Evolutionary conservation across 148 eudicot species (phyloP), one percentile per base, ranked within the genome.

Genomic region (Talinum fruticosum): DNA sequence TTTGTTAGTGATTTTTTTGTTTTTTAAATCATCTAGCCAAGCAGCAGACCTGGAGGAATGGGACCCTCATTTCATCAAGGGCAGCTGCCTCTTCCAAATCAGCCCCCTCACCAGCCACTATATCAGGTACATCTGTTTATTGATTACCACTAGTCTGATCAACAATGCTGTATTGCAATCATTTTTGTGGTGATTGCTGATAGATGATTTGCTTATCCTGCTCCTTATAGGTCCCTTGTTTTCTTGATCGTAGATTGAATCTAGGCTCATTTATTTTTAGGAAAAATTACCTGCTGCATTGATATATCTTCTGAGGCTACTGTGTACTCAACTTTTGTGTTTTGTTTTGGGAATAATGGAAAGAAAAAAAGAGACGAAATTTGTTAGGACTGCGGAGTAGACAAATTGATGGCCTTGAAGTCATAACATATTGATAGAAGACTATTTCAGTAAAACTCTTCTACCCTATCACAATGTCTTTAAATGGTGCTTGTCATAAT

Each of bases 11-110:
- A 8, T 19, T 7, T 26, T 32, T 28, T 15, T 26, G 13, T 41
- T 29, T n/a, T 10, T 33, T 14, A 32, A 73, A 35, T 69, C 81
- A 32, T 85, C 37, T 89, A 95, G 99, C 68, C 87, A 69, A 89
- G 84, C 78, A 72, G 69, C 35, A 88, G 83, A 72, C 90, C 90
- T 32, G 69, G 83, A 78, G 85, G 86, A 74, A 75, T 85, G 82
- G 87, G 88, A 47, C 92, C 90, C 86, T 80, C 91, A 38, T 91
- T 84, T 82, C 83, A 85, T 57, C 99, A 91, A 75, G 97, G 90
- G 59, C 99, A 89, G 83, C 90, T 85, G 45, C 91, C 89, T 77
- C 86, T 78, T 73, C 84, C 88, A 32, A 89, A 54, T 81, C 97
- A 92, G 84, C 87, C 78, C 32, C 87, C 86, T 36, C 84, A 89